Base-by-base conservation (phyloP, 2,329 filamentous ascomycete genomes). In the Aureobasidium mangrovei region DNA sequence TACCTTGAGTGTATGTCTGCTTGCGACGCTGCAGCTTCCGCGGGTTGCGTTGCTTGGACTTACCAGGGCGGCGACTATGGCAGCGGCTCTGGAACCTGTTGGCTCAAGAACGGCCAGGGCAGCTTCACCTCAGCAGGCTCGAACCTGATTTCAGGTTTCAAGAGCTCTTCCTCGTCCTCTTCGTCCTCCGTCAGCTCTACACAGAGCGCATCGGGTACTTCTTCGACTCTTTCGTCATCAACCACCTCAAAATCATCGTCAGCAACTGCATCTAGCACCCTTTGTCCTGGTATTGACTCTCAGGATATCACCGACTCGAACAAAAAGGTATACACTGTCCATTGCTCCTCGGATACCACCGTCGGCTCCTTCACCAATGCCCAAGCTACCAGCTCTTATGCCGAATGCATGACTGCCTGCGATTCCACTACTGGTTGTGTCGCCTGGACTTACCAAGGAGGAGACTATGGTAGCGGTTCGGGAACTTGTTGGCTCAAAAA, bases 291-390 rank as follows among this genome's bases (percentile, higher is more conserved):
- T 24, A 8, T 49, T 24, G 27, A 54, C 33, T n/a, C 53, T 38
- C 35, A 55, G 28, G 54, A 57, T 5, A 60, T 63, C 52, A 59
- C 53, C 10, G 60, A 57, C 7, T 27, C 55, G 9, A 62, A 57
- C 45, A 32, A 29, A 29, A 31, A 48, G 2, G 26, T 18, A 8
- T 55, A 48, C 28, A 57, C 53, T 4, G 44, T 51, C 9, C 38
- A 48, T 33, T 56, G 53, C 42, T 54, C 49, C 9, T 47, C 47
- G 7, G 56, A 57, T 27, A 54, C 39, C 27, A 55, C 42, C 41
- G 41, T 47, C 12, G 53, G 56, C 27, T 53, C 56, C 18, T 57
- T 53, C 40, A 18, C 56, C 18, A 57, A 42, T 33, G 53, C 36
- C 12, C 42, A 35, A 4, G 56, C 56, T 8, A 29, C 33, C n/a